These are phyloP conservation scores for Leucogyrophana mollusca DNA, from an alignment of 768 basidiomycete species.

Conservation along the genomic window DNA sequence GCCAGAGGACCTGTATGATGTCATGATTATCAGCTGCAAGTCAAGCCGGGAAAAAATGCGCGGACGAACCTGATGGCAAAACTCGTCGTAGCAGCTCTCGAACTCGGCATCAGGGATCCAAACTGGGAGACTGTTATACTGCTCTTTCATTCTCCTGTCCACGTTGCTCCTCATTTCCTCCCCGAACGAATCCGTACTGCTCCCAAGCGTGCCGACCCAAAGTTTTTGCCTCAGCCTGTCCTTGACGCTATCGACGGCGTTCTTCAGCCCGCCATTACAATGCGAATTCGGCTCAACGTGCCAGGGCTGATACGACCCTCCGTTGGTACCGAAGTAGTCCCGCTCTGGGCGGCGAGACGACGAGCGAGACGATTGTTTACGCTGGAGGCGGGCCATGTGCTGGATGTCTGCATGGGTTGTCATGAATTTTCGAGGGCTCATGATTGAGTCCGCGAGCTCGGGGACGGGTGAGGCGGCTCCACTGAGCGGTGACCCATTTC, in stretches of 20 bases:
- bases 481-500: slow-evolving; percentile 13
- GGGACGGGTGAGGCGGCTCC: slow-evolving; percentile 9
- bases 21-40: slow-evolving; percentile 10
- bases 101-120: slow-evolving; percentile 86
- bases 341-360: slow-evolving; percentile 48
- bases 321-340: slow-evolving; percentile 27
- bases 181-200: slow-evolving; percentile 62
- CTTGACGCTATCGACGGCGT: slow-evolving; percentile 71
- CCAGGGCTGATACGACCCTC: slow-evolving; percentile 31
- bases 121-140: slow-evolving; percentile 50
- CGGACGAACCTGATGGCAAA: slow-evolving; percentile 74
- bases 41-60: slow-evolving; percentile 9
- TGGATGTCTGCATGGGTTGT: slow-evolving; percentile 46
- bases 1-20: slow-evolving; percentile 68
- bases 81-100: slow-evolving; percentile 78
- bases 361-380: slow-evolving; percentile 51
- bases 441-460: slow-evolving; percentile 19
- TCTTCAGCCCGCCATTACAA: slow-evolving; percentile 82
- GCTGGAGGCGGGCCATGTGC: slow-evolving; percentile 40
- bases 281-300: slow-evolving; percentile 63
- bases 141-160: slow-evolving; percentile 45
- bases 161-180: slow-evolving; percentile 56
- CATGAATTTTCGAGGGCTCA: slow-evolving; percentile 45
- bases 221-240: slow-evolving; percentile 48
- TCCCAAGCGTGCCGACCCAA: slow-evolving; percentile 76